Evolutionary conservation across 495 filamentous ascomycete species (phyloP), one percentile per base, ranked within the genome.

Genomic region (Podospora appendiculata): DNA sequence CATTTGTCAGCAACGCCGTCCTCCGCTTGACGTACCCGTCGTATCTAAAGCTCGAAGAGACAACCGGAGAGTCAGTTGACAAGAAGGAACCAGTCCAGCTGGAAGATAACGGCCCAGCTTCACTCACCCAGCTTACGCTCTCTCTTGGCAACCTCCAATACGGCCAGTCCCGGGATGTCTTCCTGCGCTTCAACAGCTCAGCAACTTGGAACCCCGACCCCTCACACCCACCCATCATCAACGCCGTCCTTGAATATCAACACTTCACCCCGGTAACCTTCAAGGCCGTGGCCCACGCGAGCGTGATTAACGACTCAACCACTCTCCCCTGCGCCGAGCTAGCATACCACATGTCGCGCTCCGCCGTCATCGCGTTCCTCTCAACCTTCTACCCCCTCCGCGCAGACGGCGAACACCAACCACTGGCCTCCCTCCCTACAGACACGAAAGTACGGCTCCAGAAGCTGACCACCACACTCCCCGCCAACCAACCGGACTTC

Each of bases 151-250:
- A 66, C 54, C 44, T 77, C 14, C 70, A 76, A 55, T 77, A 75
- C 48, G 73, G 70, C 51, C 74, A 77, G 38, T 70, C 73, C 3
- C 61, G 72, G 9, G 74, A 76, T 52, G 66, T 77, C 46, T 72
- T 65, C 50, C 63, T 76, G 32, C 44, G 51, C 34, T 59, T 59
- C 47, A n/a, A 19, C 1, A 13, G 50, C 2, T 17, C 57, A 11
- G 6, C 52, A 12, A 14, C n/a, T 3, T 11, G 35, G 3, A 38
- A 52, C 2, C 47, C 56, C 33, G 45, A 34, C 17, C 13, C 51
- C 1, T 53, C 60, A 14, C n/a, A 40, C 19, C 18, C 17, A 4
- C 51, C 50, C 19, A 19, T 34, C 7, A 47, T 76, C 19, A 48
- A 13, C 25, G 71, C 62, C 32, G 47, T 17, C 10, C 63, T 76